Evolutionary conservation across 2,329 filamentous ascomycete species (phyloP), one percentile per base, ranked within the genome.

Genomic region (Cladophialophora chaetospira): DNA sequence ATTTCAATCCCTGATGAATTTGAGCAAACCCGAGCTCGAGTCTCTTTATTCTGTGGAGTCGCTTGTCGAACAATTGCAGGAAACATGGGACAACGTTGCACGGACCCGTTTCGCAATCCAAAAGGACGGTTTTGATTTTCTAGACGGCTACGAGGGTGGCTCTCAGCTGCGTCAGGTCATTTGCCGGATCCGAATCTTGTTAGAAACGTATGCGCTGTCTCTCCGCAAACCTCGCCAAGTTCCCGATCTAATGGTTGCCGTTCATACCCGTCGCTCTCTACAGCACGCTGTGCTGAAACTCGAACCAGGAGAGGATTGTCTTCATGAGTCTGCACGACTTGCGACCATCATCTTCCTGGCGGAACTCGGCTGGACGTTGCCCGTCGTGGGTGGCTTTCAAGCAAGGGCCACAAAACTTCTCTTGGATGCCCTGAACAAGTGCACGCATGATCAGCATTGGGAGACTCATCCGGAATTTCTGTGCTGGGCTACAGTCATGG

Each of bases 251-350:
- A 51, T 51, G 36, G 5, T 51, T 11, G 35, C 35, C 25, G 25
- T 51, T 28, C 48, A 51, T 10, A 29, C 36, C 13, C 48, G 48
- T 40, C 48, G 48, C 35, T 38, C 29, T 43, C 15, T 51, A 25
- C 48, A 51, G 25, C 48, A 51, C 21, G 21, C 33, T 21, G 48
- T 28, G 15, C 5, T 51, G 35, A n/a, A 9, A 4, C 21, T 51
- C 6, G 23, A n/a, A n/a, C 23, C 9, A 2, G 21, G 13, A 29
- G 25, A 23, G 17, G 36, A 51, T 38, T 51, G 35, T 29, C 38
- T 51, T 2, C 29, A 42, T 4, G 48, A 51, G 25, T 35, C 25
- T 17, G 36, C 48, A n/a, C 48, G 48, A 11, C 36, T 51, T 43
- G n/a, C 48, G 21, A 21, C 26, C 5, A 43, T 51, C 25, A 29